phyloP scores from a whole-genome alignment of 345 rosid species.

The Melaleuca alternifolia region DNA sequence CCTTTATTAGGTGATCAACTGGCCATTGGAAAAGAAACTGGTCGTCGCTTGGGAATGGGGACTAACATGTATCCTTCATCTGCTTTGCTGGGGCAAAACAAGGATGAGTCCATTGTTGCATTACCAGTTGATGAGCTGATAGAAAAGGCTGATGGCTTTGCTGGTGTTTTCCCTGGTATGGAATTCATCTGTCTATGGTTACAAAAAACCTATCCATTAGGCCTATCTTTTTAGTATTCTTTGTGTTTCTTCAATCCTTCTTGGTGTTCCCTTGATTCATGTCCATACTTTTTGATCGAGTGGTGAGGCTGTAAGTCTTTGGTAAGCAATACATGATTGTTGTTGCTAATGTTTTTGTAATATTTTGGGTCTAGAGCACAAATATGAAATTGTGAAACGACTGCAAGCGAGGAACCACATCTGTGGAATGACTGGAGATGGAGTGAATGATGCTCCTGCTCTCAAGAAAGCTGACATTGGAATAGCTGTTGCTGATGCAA shows the following conservation, averaged over 20 bases:
- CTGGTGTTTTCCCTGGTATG: conserved; percentile 97
- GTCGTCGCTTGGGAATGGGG: conserved; percentile 98
- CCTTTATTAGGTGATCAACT: conserved; percentile 77
- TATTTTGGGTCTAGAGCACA: conserved; percentile 55
- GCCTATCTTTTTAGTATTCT: not conserved
- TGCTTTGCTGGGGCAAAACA: conserved; percentile 83
- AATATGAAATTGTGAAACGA: conserved; percentile 92
- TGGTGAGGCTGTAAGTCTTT: not conserved
- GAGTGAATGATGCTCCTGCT: conserved; percentile 99
- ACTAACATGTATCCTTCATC: conserved; percentile 99
- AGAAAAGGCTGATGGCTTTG: conserved; percentile 98
- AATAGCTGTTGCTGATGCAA: conserved; percentile 99
- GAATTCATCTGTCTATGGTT: not conserved
- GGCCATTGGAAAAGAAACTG: conserved; percentile 97
- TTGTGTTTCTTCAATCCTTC: not conserved
- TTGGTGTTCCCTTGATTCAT: not conserved
- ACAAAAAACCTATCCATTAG: not conserved
- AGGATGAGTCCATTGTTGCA: conserved; percentile 74
- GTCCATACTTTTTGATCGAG: not conserved
- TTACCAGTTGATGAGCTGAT: conserved; percentile 89
- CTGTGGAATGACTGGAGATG: conserved; percentile 99
- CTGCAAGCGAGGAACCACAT: conserved; percentile 95
- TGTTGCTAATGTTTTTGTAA: not conserved
- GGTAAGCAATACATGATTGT: not conserved
- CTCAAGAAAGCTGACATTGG: conserved; percentile 98